phyloP scores from a whole-genome alignment of 257 asterid species.

The Capsicum chinense region DNA sequence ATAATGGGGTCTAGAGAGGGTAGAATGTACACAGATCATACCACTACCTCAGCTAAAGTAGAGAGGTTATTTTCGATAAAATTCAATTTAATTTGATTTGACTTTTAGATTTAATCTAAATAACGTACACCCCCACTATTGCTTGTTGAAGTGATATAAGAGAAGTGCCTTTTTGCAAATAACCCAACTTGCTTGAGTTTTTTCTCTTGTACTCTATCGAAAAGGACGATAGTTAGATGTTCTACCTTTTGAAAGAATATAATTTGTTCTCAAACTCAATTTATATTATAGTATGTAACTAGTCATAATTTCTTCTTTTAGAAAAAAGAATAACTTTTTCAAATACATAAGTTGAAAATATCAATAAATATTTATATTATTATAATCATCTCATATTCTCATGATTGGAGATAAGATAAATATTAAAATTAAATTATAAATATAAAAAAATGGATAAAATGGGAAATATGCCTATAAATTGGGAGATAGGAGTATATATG shows the following conservation, averaged over 20 bases:
- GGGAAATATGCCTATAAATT: background rate
- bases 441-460: background rate
- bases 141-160: background rate
- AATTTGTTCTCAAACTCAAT: background rate
- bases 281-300: background rate
- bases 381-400: background rate
- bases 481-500: background rate
- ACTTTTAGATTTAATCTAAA: too few species aligned
- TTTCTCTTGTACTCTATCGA: background rate
- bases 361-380: background rate
- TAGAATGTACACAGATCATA: too few species aligned
- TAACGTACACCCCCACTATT: too few species aligned
- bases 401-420: background rate
- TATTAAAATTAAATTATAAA: too few species aligned
- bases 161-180: background rate
- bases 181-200: background rate
- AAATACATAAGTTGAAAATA: too few species aligned
- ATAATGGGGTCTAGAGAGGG: too few species aligned
- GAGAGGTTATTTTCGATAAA: too few species aligned
- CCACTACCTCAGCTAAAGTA: too few species aligned
- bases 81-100: too few species aligned
- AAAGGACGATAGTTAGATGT: background rate
- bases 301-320: background rate
- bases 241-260: background rate
- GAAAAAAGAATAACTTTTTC: too few species aligned